Percentiles rank a stretch among this genome's conserved stretches.
These are phyloP conservation scores for Microcera coccophila DNA, from an alignment of 2,329 filamentous ascomycete genomes.

Conservation along the genomic window DNA sequence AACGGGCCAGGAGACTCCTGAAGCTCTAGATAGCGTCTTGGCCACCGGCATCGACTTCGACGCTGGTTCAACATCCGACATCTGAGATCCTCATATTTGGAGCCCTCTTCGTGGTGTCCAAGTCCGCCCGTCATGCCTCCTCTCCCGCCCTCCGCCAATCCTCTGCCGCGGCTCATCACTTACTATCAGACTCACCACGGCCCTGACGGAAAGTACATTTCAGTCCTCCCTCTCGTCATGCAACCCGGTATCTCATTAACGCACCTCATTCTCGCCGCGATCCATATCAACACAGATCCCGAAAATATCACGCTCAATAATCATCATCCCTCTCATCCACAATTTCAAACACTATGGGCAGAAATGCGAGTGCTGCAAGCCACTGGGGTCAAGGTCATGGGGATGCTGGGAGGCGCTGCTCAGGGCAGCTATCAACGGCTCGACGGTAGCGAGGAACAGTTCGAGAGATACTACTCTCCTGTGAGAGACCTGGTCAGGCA, in stretches of 20 bases:
- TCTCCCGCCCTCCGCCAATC: conserved; percentile 23
- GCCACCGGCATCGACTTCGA: no score
- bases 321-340: conserved; percentile 61
- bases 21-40: no score
- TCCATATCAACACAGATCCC: conserved; percentile 72
- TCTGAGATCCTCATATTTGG: no score
- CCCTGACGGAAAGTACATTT: conserved; percentile 42
- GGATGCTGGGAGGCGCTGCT: conserved; percentile 84
- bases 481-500: conserved; percentile 61
- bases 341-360: conserved; percentile 71
- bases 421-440: conserved; percentile 63
- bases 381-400: conserved; percentile 73
- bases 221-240: conserved; percentile 50
- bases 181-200: conserved; percentile 56
- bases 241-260: conserved; percentile 54
- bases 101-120: background rate
- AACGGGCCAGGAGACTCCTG: no score
- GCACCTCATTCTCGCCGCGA: conserved; percentile 80
- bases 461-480: conserved; percentile 71
- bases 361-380: conserved; percentile 70
- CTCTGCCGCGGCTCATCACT: conserved; percentile 46
- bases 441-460: conserved; percentile 54
- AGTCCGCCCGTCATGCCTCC: conserved; percentile 28
- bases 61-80: no score
- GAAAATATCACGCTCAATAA: conserved; percentile 75